These are phyloP conservation scores for Mastigamoeba balamuthi DNA, from an alignment of 78 protist genomes.

Conservation along the genomic window DNA sequence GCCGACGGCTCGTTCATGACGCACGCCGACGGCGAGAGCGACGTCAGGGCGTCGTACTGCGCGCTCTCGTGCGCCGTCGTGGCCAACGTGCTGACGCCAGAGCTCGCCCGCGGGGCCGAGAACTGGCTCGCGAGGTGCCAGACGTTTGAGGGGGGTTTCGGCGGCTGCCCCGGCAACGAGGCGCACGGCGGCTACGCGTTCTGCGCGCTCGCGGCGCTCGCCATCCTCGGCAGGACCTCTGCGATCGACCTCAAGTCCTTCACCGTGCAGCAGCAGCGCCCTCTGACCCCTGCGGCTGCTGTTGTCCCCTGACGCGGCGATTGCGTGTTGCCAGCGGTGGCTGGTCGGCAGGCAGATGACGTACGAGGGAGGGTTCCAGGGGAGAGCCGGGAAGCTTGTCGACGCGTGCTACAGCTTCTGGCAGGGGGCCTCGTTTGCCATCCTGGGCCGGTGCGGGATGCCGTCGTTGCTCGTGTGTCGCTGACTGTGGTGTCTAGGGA, in stretches of 20 bases:
- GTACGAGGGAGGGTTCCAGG: constrained; percentile 93
- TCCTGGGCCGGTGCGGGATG: neutral
- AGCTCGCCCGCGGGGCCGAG: constrained; percentile 24
- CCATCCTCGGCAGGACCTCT: constrained; percentile 27
- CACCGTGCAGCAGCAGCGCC: neutral
- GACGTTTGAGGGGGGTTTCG: constrained; percentile 96
- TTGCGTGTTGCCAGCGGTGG: constrained; percentile 61
- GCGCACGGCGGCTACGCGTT: constrained; percentile 99
- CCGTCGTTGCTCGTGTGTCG: neutral
- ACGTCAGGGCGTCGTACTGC: constrained; percentile 68
- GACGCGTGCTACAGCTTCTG: constrained; percentile 95
- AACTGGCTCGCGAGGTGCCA: constrained; percentile 72
- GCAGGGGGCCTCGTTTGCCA: constrained; percentile 68
- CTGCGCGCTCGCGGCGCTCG: constrained; percentile 88
- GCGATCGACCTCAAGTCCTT: constrained; percentile 33
- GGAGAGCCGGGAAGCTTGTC: constrained; percentile 95
- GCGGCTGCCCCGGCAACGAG: constrained; percentile 80
- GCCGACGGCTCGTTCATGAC: constrained; percentile 57
- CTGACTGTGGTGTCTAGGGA: neutral
- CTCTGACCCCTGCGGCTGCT: neutral
- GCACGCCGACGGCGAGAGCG: constrained; percentile 82
- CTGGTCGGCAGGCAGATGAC: constrained; percentile 59
- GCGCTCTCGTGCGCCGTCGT: constrained; percentile 59
- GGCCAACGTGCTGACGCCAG: constrained; percentile 4
- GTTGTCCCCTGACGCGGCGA: too few relatives aligned